phyloP scores from a whole-genome alignment of 2,329 filamentous ascomycete species.

The Mycogone perniciosa region DNA sequence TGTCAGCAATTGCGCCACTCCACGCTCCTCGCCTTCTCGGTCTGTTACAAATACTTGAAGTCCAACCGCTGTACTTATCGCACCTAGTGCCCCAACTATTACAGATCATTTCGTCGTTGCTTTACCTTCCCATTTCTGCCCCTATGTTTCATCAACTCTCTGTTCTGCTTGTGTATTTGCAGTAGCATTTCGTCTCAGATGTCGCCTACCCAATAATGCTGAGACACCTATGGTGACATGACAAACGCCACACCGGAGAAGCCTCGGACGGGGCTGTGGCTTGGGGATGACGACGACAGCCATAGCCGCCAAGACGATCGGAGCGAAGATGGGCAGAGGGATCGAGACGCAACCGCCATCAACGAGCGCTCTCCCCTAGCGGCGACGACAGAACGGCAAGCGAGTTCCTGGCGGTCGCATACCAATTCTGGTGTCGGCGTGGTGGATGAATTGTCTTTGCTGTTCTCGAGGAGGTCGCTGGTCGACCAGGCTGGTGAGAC shows the following conservation, averaged over 20 bases:
- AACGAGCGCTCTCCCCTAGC: not conserved
- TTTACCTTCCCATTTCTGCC: too few relatives aligned
- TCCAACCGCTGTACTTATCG: too few relatives aligned
- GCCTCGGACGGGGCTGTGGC: not conserved
- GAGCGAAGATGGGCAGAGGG: not conserved
- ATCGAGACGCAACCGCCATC: not conserved
- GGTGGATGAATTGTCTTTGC: not conserved
- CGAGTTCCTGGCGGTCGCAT: conserved; percentile 10
- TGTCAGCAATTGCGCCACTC: too few relatives aligned
- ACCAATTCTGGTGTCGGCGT: conserved; percentile 5
- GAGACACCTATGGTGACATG: not conserved
- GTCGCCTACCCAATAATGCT: not conserved
- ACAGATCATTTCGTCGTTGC: too few relatives aligned
- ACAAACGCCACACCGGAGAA: not conserved
- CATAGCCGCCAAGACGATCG: not conserved
- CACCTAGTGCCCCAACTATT: too few relatives aligned
- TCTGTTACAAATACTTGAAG: too few relatives aligned
- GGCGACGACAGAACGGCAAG: not conserved
- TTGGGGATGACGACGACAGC: not conserved
- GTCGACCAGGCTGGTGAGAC: not conserved
- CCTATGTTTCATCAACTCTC: too few relatives aligned
- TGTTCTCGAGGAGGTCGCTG: not conserved
- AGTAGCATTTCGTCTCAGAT: too few relatives aligned
- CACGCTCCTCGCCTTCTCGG: too few relatives aligned
- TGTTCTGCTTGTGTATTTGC: too few relatives aligned